Evolutionary conservation across 495 filamentous ascomycete species (phyloP).

Genomic region (Bacidia rubella): DNA sequence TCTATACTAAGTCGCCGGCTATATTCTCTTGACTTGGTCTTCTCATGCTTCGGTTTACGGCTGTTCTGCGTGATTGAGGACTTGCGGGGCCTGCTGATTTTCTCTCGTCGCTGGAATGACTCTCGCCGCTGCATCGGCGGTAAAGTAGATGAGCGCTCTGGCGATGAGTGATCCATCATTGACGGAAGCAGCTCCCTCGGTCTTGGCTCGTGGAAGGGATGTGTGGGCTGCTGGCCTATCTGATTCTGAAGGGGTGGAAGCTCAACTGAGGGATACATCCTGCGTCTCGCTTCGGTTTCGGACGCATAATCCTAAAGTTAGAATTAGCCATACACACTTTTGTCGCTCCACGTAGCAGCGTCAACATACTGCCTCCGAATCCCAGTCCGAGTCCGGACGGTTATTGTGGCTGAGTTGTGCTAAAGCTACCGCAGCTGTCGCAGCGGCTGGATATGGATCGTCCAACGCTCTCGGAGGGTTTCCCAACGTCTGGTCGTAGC

Average conservation of each 20-base stretch:
- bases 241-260: slow-evolving; percentile 61
- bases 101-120: slow-evolving; percentile 41
- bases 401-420: slow-evolving; percentile 70
- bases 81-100: slow-evolving; percentile 61
- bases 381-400: slow-evolving; percentile 69
- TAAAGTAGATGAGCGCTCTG: slow-evolving; percentile 73
- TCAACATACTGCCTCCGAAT: slow-evolving; percentile 63
- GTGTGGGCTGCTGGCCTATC: slow-evolving; percentile 55
- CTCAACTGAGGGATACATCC: slow-evolving; percentile 51
- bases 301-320: slow-evolving; percentile 55
- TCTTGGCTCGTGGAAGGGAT: slow-evolving; percentile 40
- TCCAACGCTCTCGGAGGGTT: slow-evolving; percentile 60
- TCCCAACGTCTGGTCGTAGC: slow-evolving; percentile 55
- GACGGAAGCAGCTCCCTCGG: slow-evolving; percentile 68
- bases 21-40: slow-evolving; percentile 58
- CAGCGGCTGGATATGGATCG: slow-evolving; percentile 55
- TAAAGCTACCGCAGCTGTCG: slow-evolving; percentile 72
- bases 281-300: slow-evolving; percentile 52
- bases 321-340: background rate
- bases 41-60: slow-evolving; percentile 60
- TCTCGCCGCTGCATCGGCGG: slow-evolving; percentile 43
- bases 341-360: background rate
- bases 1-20: slow-evolving; percentile 52
- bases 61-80: slow-evolving; percentile 67
- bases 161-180: slow-evolving; percentile 65